These are phyloP conservation scores for Plicaturopsis crispa DNA, from an alignment of 768 basidiomycete species.

Conservation along the genomic window DNA sequence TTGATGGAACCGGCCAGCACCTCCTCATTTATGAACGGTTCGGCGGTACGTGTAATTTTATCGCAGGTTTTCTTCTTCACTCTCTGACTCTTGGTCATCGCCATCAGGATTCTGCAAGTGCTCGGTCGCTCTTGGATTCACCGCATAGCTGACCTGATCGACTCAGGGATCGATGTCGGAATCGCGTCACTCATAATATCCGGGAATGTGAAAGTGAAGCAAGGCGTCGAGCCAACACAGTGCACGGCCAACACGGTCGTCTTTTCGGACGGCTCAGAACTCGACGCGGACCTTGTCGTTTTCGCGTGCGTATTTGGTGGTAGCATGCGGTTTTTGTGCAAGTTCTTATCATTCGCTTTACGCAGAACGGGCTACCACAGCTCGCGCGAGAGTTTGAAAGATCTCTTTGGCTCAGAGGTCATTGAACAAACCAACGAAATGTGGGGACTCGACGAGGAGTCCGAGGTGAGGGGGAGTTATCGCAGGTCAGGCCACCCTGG, in stretches of 20 bases:
- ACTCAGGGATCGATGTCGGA: constrained; percentile 34
- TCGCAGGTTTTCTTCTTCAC: no score
- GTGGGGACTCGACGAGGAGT: constrained; percentile 35
- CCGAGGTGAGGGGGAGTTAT: constrained; percentile 30
- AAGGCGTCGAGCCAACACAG: constrained; percentile 32
- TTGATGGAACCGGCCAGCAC: constrained; percentile 22
- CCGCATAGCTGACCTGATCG: no score
- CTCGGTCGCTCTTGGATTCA: no score
- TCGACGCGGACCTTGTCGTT: constrained; percentile 37
- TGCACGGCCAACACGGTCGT: constrained; percentile 26
- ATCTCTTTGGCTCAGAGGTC: constrained; percentile 26
- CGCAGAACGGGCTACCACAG: constrained; percentile 26
- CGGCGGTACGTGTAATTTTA: constrained; percentile 23
- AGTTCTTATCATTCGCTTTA: background rate
- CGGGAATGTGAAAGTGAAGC: constrained; percentile 53
- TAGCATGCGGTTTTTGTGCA: background rate
- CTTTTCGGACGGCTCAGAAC: constrained; percentile 30
- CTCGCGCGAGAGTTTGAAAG: constrained; percentile 21
- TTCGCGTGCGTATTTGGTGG: constrained; percentile 26
- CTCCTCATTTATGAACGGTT: constrained; percentile 19
- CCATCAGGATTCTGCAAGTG: no score
- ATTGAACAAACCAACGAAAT: constrained; percentile 21
- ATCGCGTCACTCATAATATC: constrained; percentile 42
- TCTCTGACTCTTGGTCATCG: no score
- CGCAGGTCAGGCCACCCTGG: constrained; percentile 35